Conservation (phyloP, 805 yeast genomes). For the Metschnikowia aberdeeniae region DNA sequence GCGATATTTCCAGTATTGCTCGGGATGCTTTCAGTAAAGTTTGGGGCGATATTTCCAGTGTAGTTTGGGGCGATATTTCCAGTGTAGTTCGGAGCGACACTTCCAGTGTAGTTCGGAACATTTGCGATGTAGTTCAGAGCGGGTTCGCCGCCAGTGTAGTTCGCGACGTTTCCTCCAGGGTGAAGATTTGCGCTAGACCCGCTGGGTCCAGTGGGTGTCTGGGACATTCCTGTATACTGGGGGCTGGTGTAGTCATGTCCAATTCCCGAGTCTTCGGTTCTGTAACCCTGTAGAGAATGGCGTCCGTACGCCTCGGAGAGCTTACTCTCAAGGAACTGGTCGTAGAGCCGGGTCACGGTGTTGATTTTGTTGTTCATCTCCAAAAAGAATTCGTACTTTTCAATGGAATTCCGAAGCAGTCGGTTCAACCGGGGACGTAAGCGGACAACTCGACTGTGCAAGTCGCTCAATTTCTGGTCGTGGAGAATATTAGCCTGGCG, state of each 20-base stretch:
- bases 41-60: too few relatives aligned
- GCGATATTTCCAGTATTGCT: too few relatives aligned
- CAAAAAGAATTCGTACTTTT: slow-evolving; percentile 60
- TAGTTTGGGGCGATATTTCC: too few relatives aligned
- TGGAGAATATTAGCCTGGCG: slow-evolving; percentile 34
- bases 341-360: slow-evolving; percentile 72
- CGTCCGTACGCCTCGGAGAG: slow-evolving; percentile 34
- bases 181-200: too few relatives aligned
- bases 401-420: slow-evolving; percentile 52
- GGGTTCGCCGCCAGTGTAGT: too few relatives aligned
- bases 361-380: slow-evolving; percentile 77
- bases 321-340: slow-evolving; percentile 60
- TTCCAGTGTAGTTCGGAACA: too few relatives aligned
- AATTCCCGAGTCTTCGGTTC: background rate
- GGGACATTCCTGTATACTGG: background rate
- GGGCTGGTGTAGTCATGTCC: background rate
- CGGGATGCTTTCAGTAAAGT: too few relatives aligned
- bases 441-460: slow-evolving; percentile 55
- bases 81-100: too few relatives aligned
- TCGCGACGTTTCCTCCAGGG: too few relatives aligned
- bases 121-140: too few relatives aligned
- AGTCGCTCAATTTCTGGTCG: slow-evolving; percentile 50
- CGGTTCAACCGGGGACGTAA: slow-evolving; percentile 67
- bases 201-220: too few relatives aligned
- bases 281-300: slow-evolving; percentile 16